Percentiles rank a stretch among this genome's conserved stretches.
Evolutionary conservation across 805 yeast species (phyloP).

Genomic region (Kazachstania kunashirensis): DNA sequence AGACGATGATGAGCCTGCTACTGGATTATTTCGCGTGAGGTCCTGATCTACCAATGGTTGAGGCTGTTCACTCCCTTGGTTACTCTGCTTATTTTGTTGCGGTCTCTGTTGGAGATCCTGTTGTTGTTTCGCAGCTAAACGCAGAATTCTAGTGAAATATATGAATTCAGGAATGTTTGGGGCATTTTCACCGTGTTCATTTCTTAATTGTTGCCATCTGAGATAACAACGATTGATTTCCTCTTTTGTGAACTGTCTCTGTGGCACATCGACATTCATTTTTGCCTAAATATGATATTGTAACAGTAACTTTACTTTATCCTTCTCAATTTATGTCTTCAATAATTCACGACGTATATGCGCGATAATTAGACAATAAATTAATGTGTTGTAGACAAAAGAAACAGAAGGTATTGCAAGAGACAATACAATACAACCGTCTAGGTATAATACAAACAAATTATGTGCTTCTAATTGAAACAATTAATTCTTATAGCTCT

Average conservation of each 20-base stretch:
- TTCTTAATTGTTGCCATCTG: slow-evolving; percentile 31
- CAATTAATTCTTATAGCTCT: too few relatives aligned
- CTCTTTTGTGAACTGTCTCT: slow-evolving; percentile 27
- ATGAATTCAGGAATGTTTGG: slow-evolving; percentile 28
- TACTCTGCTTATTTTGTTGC: slow-evolving; percentile 9
- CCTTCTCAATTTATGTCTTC: too few relatives aligned
- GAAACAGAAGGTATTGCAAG: too few relatives aligned
- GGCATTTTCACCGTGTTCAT: slow-evolving; percentile 29
- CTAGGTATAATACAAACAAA: too few relatives aligned
- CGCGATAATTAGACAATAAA: too few relatives aligned
- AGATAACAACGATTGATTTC: slow-evolving; percentile 31
- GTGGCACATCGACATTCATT: slow-evolving; percentile 24
- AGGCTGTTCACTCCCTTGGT: slow-evolving; percentile 4
- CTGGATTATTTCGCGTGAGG: background rate
- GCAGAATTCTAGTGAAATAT: slow-evolving; percentile 28
- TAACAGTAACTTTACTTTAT: too few relatives aligned
- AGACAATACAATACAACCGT: too few relatives aligned
- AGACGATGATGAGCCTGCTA: background rate
- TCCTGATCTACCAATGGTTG: too few relatives aligned
- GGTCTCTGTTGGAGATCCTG: slow-evolving; percentile 23
- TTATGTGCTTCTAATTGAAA: too few relatives aligned
- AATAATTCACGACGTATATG: too few relatives aligned
- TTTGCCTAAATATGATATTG: too few relatives aligned
- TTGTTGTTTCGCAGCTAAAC: slow-evolving; percentile 30
- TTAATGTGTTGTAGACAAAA: too few relatives aligned